Evolutionary conservation across 108 stramenopile genomes (phyloP), one percentile per base, ranked within the genome.

Genomic region (Schizochytrium sp.): DNA sequence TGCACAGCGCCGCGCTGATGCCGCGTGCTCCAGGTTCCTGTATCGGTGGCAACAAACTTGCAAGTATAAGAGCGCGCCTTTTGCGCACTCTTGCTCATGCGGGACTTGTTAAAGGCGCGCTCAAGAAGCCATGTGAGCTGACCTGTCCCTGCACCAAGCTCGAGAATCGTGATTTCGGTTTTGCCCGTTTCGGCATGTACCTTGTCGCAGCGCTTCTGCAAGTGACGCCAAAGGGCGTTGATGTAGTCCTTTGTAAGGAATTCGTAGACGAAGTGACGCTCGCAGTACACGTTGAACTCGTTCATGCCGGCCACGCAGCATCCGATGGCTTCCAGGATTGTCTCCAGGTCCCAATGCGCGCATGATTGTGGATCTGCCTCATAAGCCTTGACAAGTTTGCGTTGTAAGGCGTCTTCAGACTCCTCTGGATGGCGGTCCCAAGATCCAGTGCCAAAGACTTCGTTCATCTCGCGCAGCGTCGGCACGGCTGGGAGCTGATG

Each of bases 271-370:
- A 83, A 83, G 51, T 83, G 45, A 45, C 76, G 76, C 28, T 83
- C 76, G 76, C 76, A 83, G 76, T 53, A 83, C 0, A 83, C 43
- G 76, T 83, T 83, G 51, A 83, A 83, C 0, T 8, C 76, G 51
- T 83, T 83, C 76, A 83, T 83, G 76, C 76, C 76, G 4, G 76
- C 76, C 18, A 83, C 76, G 76, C 76, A 83, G 76, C 76, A 83
- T 1, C 76, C 76, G 25, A 83, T 53, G 48, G 18, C 19, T 45
- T 83, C 76, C 0, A 83, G 76, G 25, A 83, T 12, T 1, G 45
- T 53, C 51, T 83, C 76, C 18, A 83, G 28, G 51, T 53, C 28
- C 76, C 76, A 83, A 23, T 83, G 43, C n/a, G 45, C 76, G 48
- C 45, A 47, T 12, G 6, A 6, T 23, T 12, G 14, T 6, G 45